A percentile compares a stretch with the other conserved stretches of the same genome.
phyloP scores from a whole-genome alignment of 768 basidiomycete species.

The Phlebiopsis flavidoalba region DNA sequence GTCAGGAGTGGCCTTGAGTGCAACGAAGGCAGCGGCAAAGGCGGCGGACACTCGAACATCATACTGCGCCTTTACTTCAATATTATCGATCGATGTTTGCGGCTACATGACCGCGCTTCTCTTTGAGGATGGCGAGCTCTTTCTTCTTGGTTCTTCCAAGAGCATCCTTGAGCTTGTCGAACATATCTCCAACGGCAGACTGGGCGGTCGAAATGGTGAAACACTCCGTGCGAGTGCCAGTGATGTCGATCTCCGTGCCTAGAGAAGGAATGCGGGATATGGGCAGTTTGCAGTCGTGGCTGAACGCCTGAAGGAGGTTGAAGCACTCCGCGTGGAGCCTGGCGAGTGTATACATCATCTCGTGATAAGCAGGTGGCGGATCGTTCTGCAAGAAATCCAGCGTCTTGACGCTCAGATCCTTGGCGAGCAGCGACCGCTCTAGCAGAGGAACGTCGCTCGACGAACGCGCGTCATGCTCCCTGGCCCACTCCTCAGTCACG shows the following conservation, averaged over 20 bases:
- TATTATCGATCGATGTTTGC: slow-evolving; percentile 73
- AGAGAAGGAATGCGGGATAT: slow-evolving; percentile 74
- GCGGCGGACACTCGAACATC: slow-evolving; percentile 86
- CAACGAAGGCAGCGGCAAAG: slow-evolving; percentile 87
- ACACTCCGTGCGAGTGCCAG: slow-evolving; percentile 53
- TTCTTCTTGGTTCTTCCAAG: slow-evolving; percentile 76
- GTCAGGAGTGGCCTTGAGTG: slow-evolving; percentile 79
- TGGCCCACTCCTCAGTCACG: slow-evolving; percentile 90
- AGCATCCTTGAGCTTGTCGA: slow-evolving; percentile 66
- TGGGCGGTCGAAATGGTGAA: slow-evolving; percentile 82
- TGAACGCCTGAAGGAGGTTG: slow-evolving; percentile 77
- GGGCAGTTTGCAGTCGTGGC: slow-evolving; percentile 82
- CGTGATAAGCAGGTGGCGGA: slow-evolving; percentile 80
- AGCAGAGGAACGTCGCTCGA: slow-evolving; percentile 37
- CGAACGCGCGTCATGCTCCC: slow-evolving; percentile 37
- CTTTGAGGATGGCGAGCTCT: slow-evolving; percentile 66
- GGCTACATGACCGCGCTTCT: slow-evolving; percentile 66
- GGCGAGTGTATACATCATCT: slow-evolving; percentile 78
- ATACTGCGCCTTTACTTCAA: slow-evolving; percentile 76
- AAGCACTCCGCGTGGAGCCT: slow-evolving; percentile 79
- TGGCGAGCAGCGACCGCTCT: slow-evolving; percentile 53
- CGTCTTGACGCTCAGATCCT: slow-evolving; percentile 63
- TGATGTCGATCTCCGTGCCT: slow-evolving; percentile 72
- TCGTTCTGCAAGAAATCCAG: slow-evolving; percentile 69
- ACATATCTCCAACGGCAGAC: slow-evolving; percentile 63